Evolutionary conservation across 2,329 filamentous ascomycete species (phyloP), one percentile per base, ranked within the genome.

Genomic region (Hymenoscyphus fraxineus): DNA sequence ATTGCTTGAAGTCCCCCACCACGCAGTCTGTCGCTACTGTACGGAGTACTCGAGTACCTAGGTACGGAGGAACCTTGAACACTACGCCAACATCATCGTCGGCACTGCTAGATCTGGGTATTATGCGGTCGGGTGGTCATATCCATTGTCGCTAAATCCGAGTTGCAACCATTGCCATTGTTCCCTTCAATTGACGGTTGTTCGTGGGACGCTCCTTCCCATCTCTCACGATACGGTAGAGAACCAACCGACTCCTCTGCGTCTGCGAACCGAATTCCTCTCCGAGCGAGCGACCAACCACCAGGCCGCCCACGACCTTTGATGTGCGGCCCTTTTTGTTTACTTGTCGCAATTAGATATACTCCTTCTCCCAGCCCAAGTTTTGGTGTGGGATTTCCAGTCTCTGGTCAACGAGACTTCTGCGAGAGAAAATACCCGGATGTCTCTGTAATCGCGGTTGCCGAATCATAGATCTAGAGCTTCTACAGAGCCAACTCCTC

Each of bases 361-460:
- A 55, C 47, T 31, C 41, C 39, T 31, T 16, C 51, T 32, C 31
- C 51, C 54, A 35, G 32, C 22, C 22, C 3, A 22, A 31, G 16
- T 56, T 22, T 35, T 56, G 31, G 44, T 31, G 59, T 61, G 59
- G 16, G 13, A 19, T 55, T 5, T 56, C 35, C n/a, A 16, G 6
- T n/a, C 9, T 7, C 22, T 35, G 35, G 44, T 35, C 44, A 39
- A n/a, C 31, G 31, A 38, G 39, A 47, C 54, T 62, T 58, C 15
- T 57, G n/a, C 54, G 54, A 15, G 54, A 32, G 54, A n/a, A 57
- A 62, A 32, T 54, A 38, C 44, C 32, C 60, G 60, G 60, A 61
- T 61, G 59, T 61, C 59, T 61, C 31, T 56, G 44, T 61, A 31
- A 38, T 12, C 15, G 16, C 13, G 6, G 16, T 61, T 12, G 35